Evolutionary conservation across 352 stramenopile genomes (phyloP), one percentile per base, ranked within the genome.

Genomic region (Blastocystis sp.): DNA sequence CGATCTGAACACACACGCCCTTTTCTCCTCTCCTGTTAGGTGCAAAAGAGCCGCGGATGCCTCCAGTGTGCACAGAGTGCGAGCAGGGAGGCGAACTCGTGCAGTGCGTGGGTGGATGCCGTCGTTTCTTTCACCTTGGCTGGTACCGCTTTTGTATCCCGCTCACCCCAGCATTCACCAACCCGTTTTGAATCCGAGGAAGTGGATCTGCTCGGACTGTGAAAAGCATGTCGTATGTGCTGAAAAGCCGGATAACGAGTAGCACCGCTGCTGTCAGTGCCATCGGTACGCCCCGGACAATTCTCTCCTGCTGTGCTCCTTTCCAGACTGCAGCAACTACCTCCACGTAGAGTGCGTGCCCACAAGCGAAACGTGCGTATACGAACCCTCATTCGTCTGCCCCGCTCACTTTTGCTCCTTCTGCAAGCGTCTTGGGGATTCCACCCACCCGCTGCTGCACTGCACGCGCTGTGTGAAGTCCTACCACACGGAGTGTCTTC

Each of bases 171-270:
- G 71, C 45, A 19, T 81, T 11, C 28, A 64, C 11, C 7, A 19
- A 17, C 5, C 53, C 28, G 53, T 81, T 81, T 17, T 23, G 2
- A 38, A 56, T 23, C 41, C n/a, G 19, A 59, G 53, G 66, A 17
- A 5, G 11, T 81, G 71, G 71, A 34, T 64, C 7, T 81, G 71
- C 66, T 53, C 71, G 40, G 71, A 81, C 43, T 81, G 71, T 81
- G 40, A 81, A 4, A 81, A 81, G 45, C 48, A 23, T 14, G 71
- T 81, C 28, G 71, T 81, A 41, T 21, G 71, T 28, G 28, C 23
- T 28, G 41, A 2, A 40, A 28, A 41, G 0, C 14, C 19, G 43
- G 43, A 11, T 40, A 40, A 62, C 43, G 1, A 41, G 21, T 64
- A 81, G 71, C 71, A 81, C 66, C 41, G 71, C 28, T 81, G 71